Evolutionary conservation across 2,329 filamentous ascomycete species (phyloP), one percentile per base, ranked within the genome.

Genomic region (Sodiomyces alkalinus): DNA sequence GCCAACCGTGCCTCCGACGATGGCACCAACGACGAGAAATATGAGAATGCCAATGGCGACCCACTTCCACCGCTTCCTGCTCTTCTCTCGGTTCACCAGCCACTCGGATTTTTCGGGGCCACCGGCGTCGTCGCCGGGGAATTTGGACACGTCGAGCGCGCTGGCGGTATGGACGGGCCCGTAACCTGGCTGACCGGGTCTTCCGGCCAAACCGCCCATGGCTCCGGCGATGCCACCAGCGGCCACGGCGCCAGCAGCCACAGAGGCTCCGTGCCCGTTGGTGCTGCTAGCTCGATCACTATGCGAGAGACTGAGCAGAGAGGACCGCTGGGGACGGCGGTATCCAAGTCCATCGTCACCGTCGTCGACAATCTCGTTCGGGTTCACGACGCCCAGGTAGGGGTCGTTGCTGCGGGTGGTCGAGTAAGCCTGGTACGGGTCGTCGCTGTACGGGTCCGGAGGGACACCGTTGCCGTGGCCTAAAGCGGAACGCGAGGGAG

Each of bases 351-450:
- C 83, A 47, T 92, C 86, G 43, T 93, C 86, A 17, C 81, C 83
- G 45, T 94, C 86, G 47, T 93, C 86, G 14, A 68, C 69, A 38
- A 93, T 86, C 10, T 76, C 74, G 43, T 80, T 72, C 3, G 85
- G 83, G 46, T 93, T 75, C 33, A 90, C 66, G 2, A 68, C 56
- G 21, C 68, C 67, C 4, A 74, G 52, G 7, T 56, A 49, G 15
- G 62, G 53, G 33, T 64, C 62, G 17, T 52, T 62, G 51, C 45
- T 54, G 21, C 51, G 52, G 8, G 43, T 47, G 35, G 47, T 59
- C 25, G 53, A 68, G 42, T 69, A 70, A 39, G 67, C 64, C 31
- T 68, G 66, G 46, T 82, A 83, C 0, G 76, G 76, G 27, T 76
- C 74, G 41, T 79, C 74, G 17, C 60, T 55, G 45, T 68, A 73